Conservation (phyloP, 2,329 filamentous ascomycete species). For the Coniella vitis region DNA sequence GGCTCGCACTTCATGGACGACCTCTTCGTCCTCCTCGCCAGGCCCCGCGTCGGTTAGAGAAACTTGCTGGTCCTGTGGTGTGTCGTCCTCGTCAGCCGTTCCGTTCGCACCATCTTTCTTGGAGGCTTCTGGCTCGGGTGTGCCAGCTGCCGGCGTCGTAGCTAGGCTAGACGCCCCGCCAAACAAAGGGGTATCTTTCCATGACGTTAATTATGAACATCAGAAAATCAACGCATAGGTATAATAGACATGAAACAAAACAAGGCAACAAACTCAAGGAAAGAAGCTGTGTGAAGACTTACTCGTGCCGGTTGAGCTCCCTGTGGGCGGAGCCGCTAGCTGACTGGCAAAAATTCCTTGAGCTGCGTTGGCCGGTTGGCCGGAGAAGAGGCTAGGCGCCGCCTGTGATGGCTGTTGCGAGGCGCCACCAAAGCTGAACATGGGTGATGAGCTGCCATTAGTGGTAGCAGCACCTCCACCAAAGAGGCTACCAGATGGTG, state of each 20-base stretch:
- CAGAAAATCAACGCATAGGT: constrained; percentile 16
- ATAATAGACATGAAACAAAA: constrained; percentile 6
- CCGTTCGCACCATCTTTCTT: constrained; percentile 33
- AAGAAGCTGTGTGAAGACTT: constrained; percentile 22
- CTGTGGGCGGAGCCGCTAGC: constrained; percentile 17
- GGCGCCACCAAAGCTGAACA: constrained; percentile 32
- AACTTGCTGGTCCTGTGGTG: constrained; percentile 57
- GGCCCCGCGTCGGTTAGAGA: constrained; percentile 60
- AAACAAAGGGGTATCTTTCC: constrained; percentile 49
- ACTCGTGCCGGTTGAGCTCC: constrained; percentile 36
- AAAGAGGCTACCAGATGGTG: constrained; percentile 17
- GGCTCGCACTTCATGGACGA: constrained; percentile 62
- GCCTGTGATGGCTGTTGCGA: constrained; percentile 18
- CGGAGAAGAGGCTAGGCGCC: constrained; percentile 22
- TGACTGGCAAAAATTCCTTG: constrained; percentile 24
- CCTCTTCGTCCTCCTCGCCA: constrained; percentile 66
- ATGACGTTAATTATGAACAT: constrained; percentile 32
- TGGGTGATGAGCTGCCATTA: constrained; percentile 19
- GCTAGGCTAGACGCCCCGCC: constrained; percentile 55
- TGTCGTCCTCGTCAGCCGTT: constrained; percentile 47
- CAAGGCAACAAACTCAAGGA: background rate
- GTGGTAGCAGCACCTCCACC: constrained; percentile 10
- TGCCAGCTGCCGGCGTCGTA: constrained; percentile 52
- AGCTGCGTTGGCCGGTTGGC: constrained; percentile 22
- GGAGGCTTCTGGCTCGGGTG: constrained; percentile 48